Conservation (phyloP, 805 yeast genomes). For the Ogataea paraovalis region DNA sequence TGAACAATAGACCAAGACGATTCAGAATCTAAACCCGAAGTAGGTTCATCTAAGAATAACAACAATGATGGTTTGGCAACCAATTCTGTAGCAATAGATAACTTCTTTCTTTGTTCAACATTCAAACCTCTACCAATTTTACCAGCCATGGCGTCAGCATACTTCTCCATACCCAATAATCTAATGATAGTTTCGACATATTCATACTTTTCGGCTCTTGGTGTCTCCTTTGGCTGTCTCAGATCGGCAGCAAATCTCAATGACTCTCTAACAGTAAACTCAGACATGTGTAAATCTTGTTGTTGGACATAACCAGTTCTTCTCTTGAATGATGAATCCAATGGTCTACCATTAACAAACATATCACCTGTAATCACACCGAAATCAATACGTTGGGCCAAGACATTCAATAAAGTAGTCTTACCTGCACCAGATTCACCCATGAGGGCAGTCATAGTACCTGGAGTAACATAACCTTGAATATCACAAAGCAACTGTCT, state of each 20-base stretch:
- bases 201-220: constrained; percentile 37
- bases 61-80: constrained; percentile 52
- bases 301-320: constrained; percentile 54
- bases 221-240: constrained; percentile 39
- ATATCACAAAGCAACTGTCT: constrained; percentile 40
- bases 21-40: constrained; percentile 55
- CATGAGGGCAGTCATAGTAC: constrained; percentile 55
- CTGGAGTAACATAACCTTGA: constrained; percentile 46
- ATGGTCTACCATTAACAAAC: constrained; percentile 49
- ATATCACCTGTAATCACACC: constrained; percentile 55
- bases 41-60: constrained; percentile 55
- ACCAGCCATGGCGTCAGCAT: constrained; percentile 50
- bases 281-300: constrained; percentile 49
- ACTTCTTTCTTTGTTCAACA: constrained; percentile 50
- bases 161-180: constrained; percentile 38
- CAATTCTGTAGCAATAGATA: constrained; percentile 52
- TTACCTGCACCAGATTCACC: constrained; percentile 65
- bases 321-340: constrained; percentile 49
- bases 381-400: constrained; percentile 48
- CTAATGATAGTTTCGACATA: constrained; percentile 40
- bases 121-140: constrained; percentile 44
- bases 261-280: constrained; percentile 49
- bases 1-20: constrained; percentile 56
- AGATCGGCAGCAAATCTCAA: constrained; percentile 47
- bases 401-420: constrained; percentile 50